Percentiles rank a stretch among this genome's conserved stretches.
These are phyloP conservation scores for Stagonosporopsis rhizophila DNA, from an alignment of 2,329 filamentous ascomycete species.

Conservation along the genomic window DNA sequence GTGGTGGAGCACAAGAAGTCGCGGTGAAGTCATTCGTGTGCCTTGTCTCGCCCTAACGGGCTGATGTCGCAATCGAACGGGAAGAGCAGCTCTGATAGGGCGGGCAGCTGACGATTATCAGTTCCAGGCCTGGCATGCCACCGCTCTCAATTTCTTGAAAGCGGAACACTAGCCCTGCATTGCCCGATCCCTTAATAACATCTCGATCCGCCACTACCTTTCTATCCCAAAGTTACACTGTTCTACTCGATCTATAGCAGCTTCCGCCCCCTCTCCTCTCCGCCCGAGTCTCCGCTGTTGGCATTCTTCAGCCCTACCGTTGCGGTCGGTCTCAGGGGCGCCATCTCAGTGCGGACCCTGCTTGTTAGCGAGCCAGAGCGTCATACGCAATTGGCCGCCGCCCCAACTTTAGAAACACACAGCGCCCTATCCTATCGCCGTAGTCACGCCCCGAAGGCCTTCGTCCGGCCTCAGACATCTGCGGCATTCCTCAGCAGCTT, in stretches of 20 bases:
- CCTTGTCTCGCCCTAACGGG: constrained; percentile 3
- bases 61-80: constrained; percentile 19
- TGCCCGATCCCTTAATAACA: constrained; percentile 16
- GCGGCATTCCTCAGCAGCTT: neutral
- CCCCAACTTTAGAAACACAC: constrained; percentile 7
- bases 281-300: constrained; percentile 14
- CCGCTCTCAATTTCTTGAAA: constrained; percentile 6
- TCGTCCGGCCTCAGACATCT: constrained; percentile 7
- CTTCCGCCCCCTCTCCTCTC: constrained; percentile 15
- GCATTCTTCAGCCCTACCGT: constrained; percentile 15
- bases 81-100: constrained; percentile 5
- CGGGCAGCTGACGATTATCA: constrained; percentile 16
- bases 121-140: constrained; percentile 6
- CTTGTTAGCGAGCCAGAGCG: constrained; percentile 13
- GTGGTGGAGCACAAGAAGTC: constrained; percentile 6
- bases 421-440: constrained; percentile 4
- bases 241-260: neutral
- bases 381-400: constrained; percentile 11
- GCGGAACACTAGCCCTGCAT: constrained; percentile 6
- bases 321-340: constrained; percentile 6
- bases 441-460: constrained; percentile 1
- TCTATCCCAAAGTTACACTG: constrained; percentile 1
- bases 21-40: constrained; percentile 7
- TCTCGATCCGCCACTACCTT: constrained; percentile 16
- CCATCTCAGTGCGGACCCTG: constrained; percentile 12